Percentiles rank a stretch among this genome's conserved stretches.
Evolutionary conservation across 805 yeast species (phyloP).

Genomic region (Wickerhamiella musiphila): DNA sequence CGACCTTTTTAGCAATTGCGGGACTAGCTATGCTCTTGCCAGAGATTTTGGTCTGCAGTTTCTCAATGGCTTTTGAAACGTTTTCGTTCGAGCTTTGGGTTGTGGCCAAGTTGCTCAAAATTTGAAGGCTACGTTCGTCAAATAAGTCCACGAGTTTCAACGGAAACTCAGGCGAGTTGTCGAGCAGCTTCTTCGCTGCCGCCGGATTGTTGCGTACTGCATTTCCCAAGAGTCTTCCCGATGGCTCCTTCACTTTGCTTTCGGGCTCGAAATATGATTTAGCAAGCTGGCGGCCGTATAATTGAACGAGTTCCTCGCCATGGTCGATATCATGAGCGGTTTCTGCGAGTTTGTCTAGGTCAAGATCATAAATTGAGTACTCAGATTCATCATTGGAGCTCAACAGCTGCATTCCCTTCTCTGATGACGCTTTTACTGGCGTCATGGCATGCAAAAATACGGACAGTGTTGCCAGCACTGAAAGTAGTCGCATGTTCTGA

Average conservation of each 20-base stretch:
- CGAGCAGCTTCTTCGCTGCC: constrained; percentile 22
- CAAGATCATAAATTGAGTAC: not conserved
- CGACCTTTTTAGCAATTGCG: not conserved
- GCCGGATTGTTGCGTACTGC: constrained; percentile 59
- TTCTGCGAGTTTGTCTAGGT: constrained; percentile 33
- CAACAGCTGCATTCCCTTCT: constrained; percentile 4
- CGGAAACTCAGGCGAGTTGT: constrained; percentile 2
- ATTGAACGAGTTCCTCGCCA: constrained; percentile 29
- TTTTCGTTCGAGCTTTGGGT: not conserved
- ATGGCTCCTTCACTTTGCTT: constrained; percentile 11
- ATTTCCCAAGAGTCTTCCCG: constrained; percentile 45
- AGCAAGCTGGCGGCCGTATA: constrained; percentile 16
- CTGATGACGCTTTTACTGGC: too few species aligned
- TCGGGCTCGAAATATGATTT: constrained; percentile 2
- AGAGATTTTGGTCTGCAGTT: too few species aligned
- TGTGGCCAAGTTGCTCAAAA: constrained; percentile 1
- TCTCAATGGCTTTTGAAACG: not conserved
- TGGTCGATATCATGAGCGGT: constrained; percentile 43
- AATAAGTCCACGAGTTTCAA: not conserved
- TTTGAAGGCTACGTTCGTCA: not conserved
- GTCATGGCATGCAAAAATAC: too few species aligned
- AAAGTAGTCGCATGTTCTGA: too few species aligned
- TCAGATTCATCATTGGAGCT: not conserved
- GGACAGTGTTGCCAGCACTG: too few species aligned
- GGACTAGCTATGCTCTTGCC: too few species aligned